These are phyloP conservation scores for Magnolia sinica DNA, from an alignment of 164 flowering plant species.

Conservation along the genomic window DNA sequence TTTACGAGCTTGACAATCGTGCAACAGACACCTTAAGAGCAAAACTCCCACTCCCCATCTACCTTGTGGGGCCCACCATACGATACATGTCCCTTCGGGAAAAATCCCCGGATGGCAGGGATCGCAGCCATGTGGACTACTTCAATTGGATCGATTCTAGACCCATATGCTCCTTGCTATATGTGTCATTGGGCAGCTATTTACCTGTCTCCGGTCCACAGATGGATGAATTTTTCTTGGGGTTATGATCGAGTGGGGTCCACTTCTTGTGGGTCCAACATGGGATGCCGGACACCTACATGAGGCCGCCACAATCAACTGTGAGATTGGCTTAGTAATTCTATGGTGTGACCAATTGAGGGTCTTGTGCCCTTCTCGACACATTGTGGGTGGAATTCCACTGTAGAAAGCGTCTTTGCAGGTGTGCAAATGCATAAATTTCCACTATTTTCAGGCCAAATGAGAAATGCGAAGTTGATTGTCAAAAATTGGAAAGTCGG, in stretches of 20 bases:
- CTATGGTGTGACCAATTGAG: slow-evolving; percentile 69
- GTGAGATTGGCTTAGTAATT: slow-evolving; percentile 42
- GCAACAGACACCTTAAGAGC: slow-evolving; percentile 22
- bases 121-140: slow-evolving; percentile 15
- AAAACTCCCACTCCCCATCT: slow-evolving; percentile 24
- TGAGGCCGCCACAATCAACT: slow-evolving; percentile 13
- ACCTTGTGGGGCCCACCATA: slow-evolving; percentile 44
- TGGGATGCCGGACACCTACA: slow-evolving; percentile 23
- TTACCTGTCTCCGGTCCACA: slow-evolving; percentile 29
- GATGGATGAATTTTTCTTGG: slow-evolving; percentile 34
- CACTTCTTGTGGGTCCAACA: slow-evolving; percentile 44
- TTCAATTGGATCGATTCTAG: slow-evolving; percentile 44
- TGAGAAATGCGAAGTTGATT: slow-evolving; percentile 30
- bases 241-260: slow-evolving; percentile 29
- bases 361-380: slow-evolving; percentile 59
- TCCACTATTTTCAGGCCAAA: slow-evolving; percentile 48
- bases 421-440: slow-evolving; percentile 56
- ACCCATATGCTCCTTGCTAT: slow-evolving; percentile 34
- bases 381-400: slow-evolving; percentile 71
- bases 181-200: slow-evolving; percentile 46
- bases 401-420: slow-evolving; percentile 37
- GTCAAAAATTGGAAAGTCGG: slow-evolving; percentile 34
- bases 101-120: not conserved
- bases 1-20: slow-evolving; percentile 46
- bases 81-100: slow-evolving; percentile 20